phyloP scores from a whole-genome alignment of 2,329 filamentous ascomycete species.

The Ophiostoma tasmaniense region DNA sequence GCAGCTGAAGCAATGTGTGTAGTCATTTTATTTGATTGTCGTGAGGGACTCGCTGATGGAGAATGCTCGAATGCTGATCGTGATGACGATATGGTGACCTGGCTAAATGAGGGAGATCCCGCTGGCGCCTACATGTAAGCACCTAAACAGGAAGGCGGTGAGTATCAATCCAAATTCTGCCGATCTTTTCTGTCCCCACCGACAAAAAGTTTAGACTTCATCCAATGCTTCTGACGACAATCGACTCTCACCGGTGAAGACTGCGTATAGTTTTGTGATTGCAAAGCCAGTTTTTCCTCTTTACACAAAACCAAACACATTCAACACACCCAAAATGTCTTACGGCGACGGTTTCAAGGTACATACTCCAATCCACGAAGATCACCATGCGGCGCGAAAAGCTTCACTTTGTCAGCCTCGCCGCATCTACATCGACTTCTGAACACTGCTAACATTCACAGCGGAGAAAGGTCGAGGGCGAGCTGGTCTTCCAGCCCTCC shows the following conservation, averaged over 20 bases:
- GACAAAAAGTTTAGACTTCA: slow-evolving; percentile 17
- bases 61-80: too few relatives aligned
- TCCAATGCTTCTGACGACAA: background rate
- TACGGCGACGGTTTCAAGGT: slow-evolving; percentile 23
- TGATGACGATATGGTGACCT: slow-evolving; percentile 6
- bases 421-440: background rate
- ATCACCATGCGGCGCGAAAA: background rate
- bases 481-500: slow-evolving; percentile 54
- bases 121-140: background rate
- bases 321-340: slow-evolving; percentile 14
- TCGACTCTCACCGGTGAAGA: background rate
- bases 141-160: slow-evolving; percentile 23
- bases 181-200: slow-evolving; percentile 16
- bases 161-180: slow-evolving; percentile 21
- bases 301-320: background rate
- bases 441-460: slow-evolving; percentile 23
- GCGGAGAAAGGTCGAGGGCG: slow-evolving; percentile 40
- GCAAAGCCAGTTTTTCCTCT: background rate
- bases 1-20: slow-evolving; percentile 54
- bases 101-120: background rate
- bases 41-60: too few relatives aligned
- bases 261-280: background rate
- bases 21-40: slow-evolving; percentile 33
- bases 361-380: background rate
- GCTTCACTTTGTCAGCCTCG: background rate